Conservation (phyloP, 2,329 filamentous ascomycete species). For the Nannizziopsis arthrosporioides region DNA sequence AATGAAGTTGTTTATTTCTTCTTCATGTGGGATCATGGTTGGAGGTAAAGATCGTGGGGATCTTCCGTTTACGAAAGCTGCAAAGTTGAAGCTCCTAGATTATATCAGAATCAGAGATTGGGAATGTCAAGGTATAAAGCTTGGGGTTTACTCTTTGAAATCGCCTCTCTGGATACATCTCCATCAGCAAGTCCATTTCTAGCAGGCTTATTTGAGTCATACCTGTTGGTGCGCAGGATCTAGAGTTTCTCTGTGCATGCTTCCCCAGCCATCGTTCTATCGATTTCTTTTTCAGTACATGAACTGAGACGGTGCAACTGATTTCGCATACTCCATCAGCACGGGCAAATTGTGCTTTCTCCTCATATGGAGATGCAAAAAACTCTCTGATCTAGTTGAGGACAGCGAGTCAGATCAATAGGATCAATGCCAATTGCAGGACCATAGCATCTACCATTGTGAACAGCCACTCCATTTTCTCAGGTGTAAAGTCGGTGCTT, state of each 20-base stretch:
- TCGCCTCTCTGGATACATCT: conserved; percentile 52
- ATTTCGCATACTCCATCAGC: conserved; percentile 42
- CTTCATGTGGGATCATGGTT: conserved; percentile 48
- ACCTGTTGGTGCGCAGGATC: conserved; percentile 74
- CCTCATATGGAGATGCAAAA: conserved; percentile 57
- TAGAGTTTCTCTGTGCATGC: conserved; percentile 76
- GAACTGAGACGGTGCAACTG: neutral
- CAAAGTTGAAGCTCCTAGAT: conserved; percentile 82
- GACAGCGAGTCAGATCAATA: neutral
- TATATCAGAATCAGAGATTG: neutral
- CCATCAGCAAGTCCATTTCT: conserved; percentile 3
- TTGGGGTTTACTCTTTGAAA: conserved; percentile 62
- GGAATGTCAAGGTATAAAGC: neutral
- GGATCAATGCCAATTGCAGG: neutral
- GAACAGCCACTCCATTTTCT: conserved; percentile 61
- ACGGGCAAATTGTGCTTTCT: conserved; percentile 66
- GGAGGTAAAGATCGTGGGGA: conserved; percentile 66
- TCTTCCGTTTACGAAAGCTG: conserved; percentile 57
- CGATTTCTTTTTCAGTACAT: neutral
- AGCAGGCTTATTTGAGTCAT: conserved; percentile 20
- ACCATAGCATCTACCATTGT: conserved; percentile 46
- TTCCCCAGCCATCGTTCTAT: conserved; percentile 77
- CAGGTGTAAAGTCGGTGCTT: conserved; percentile 53
- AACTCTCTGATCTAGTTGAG: conserved; percentile 53
- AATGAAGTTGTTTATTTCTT: conserved; percentile 55